Conservation (phyloP, 208 protist species). For the Sergeia podlipaevii region DNA sequence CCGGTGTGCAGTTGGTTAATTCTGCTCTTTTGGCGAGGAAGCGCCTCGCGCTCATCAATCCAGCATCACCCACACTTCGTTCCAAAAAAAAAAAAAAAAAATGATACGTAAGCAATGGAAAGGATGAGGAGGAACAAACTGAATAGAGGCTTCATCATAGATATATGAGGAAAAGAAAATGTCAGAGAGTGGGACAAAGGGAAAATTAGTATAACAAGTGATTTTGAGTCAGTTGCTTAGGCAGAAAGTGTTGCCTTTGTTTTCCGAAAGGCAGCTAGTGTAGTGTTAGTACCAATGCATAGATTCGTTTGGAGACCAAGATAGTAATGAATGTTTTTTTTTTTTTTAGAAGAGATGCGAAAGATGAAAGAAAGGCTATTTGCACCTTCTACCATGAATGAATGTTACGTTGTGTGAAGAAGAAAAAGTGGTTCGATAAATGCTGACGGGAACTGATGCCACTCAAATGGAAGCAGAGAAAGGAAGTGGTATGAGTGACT, state of each 20-base stretch:
- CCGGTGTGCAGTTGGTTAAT: conserved; percentile 26
- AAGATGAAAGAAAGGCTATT: no score
- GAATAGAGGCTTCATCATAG: neutral
- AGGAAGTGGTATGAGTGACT: no score
- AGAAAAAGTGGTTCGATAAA: neutral
- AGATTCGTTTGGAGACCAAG: no score
- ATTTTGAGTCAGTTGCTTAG: no score
- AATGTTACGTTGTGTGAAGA: neutral
- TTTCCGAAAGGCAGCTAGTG: no score
- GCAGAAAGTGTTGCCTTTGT: no score
- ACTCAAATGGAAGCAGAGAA: neutral
- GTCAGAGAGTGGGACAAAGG: conserved; percentile 33
- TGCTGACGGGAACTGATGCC: neutral
- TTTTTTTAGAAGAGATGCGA: no score
- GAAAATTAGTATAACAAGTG: conserved; percentile 3
- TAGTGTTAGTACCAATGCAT: no score
- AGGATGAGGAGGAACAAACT: neutral
- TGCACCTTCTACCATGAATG: neutral
- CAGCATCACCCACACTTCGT: neutral
- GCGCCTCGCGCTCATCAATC: conserved; percentile 47
- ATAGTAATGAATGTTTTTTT: no score
- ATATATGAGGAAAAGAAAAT: neutral
- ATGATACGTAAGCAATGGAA: no score
- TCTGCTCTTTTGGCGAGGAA: conserved; percentile 36
- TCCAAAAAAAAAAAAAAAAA: neutral